These are phyloP conservation scores for Cladophialophora carrionii DNA, from an alignment of 2,329 filamentous ascomycete genomes.

Conservation along the genomic window DNA sequence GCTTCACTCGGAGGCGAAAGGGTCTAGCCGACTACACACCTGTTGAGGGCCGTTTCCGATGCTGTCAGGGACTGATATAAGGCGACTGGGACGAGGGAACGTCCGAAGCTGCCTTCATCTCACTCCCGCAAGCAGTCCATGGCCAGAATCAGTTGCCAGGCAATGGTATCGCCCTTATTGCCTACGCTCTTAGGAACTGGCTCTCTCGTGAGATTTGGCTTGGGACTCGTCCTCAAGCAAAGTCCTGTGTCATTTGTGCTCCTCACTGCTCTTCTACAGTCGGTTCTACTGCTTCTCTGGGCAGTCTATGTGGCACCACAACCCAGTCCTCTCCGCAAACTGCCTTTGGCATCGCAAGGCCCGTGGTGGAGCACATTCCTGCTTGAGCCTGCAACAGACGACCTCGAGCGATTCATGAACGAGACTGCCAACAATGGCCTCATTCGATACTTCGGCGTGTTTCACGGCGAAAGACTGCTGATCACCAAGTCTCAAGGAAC, in stretches of 20 bases:
- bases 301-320: conserved; percentile 25
- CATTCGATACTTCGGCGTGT: conserved; percentile 65
- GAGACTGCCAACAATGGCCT: conserved; percentile 68
- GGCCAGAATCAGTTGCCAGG: neutral
- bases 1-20: neutral
- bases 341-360: conserved; percentile 26
- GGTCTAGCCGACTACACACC: neutral
- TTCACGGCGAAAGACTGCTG: conserved; percentile 66
- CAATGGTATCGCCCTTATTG: conserved; percentile 1
- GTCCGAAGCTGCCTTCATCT: neutral
- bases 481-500: conserved; percentile 65
- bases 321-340: conserved; percentile 40
- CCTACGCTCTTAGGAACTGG: conserved; percentile 16
- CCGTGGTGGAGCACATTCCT: conserved; percentile 30
- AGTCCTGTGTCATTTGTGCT: conserved; percentile 6
- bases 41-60: neutral
- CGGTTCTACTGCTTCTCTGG: conserved; percentile 11
- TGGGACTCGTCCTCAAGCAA: neutral
- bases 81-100: neutral
- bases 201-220: conserved; percentile 11
- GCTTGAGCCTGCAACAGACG: conserved; percentile 14
- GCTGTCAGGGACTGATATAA: neutral
- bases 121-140: neutral
- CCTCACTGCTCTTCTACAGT: conserved; percentile 10
- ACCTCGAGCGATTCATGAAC: conserved; percentile 54